Percentiles rank a stretch among this genome's conserved stretches.
These are phyloP conservation scores for Kluyveromyces dobzhanskii DNA, from an alignment of 805 yeast species.

Conservation along the genomic window DNA sequence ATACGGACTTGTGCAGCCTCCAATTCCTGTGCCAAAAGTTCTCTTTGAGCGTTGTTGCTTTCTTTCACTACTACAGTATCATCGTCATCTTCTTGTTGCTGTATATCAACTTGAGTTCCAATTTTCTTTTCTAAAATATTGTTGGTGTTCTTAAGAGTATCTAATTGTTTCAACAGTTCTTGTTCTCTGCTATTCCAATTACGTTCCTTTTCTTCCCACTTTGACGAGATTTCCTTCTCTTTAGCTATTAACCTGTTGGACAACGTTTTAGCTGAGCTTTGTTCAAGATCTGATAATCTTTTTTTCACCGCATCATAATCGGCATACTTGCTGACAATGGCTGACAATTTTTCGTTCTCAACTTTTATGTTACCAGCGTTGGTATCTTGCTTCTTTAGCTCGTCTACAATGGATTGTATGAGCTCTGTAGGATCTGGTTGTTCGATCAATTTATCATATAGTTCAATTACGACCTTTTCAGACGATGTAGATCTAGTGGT, in stretches of 20 bases:
- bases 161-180: slow-evolving; percentile 42
- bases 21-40: slow-evolving; percentile 64
- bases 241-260: slow-evolving; percentile 53
- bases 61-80: slow-evolving; percentile 7
- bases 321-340: slow-evolving; percentile 45
- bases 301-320: slow-evolving; percentile 73
- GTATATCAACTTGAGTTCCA: slow-evolving; percentile 43
- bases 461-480: slow-evolving; percentile 64
- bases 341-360: slow-evolving; percentile 41
- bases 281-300: slow-evolving; percentile 52
- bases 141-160: slow-evolving; percentile 44
- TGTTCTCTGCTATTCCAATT: slow-evolving; percentile 57
- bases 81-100: slow-evolving; percentile 19
- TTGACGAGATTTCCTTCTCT: slow-evolving; percentile 61
- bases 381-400: slow-evolving; percentile 44
- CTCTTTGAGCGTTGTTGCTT: slow-evolving; percentile 41
- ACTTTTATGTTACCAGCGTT: slow-evolving; percentile 43
- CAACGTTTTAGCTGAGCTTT: slow-evolving; percentile 46
- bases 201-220: slow-evolving; percentile 63
- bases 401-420: slow-evolving; percentile 57
- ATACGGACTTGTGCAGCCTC: slow-evolving; percentile 62
- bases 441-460: slow-evolving; percentile 72
- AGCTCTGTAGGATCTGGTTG: slow-evolving; percentile 91
- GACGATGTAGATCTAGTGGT: slow-evolving; percentile 69
- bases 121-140: slow-evolving; percentile 65